phyloP scores from a whole-genome alignment of 176 grass and related monocot species.

The Alloteropsis semialata region DNA sequence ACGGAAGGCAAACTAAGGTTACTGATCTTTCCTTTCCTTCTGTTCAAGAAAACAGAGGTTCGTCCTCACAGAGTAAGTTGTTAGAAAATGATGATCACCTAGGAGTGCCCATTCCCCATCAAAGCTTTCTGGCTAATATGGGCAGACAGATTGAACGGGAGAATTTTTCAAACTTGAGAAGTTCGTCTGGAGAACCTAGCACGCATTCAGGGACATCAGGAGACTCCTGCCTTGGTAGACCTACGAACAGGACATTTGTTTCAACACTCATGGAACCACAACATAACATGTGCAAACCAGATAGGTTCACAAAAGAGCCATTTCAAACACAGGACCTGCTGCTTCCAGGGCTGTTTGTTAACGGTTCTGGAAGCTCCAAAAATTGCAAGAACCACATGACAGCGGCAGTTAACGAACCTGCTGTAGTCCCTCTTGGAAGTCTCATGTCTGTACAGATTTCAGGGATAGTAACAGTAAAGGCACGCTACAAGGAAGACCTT shows the following conservation, averaged over 20 bases:
- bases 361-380: constrained; percentile 36
- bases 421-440: not conserved
- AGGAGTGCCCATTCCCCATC: not conserved
- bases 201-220: constrained; percentile 39
- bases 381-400: constrained; percentile 29
- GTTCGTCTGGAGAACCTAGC: constrained; percentile 53
- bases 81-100: not conserved
- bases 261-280: not conserved
- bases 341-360: constrained; percentile 17
- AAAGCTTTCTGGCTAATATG: not conserved
- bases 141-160: constrained; percentile 6
- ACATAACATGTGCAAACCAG: not conserved
- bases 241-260: constrained; percentile 10
- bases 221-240: constrained; percentile 43
- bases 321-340: constrained; percentile 17
- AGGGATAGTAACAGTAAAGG: constrained; percentile 53
- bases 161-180: constrained; percentile 43
- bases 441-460: not conserved
- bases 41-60: not conserved
- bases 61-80: not conserved
- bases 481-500: constrained; percentile 53
- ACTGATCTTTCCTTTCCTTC: not conserved
- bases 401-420: constrained; percentile 14
- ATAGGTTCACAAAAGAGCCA: not conserved
- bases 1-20: constrained; percentile 12